phyloP scores from a whole-genome alignment of 2,329 filamentous ascomycete species.

The Apiospora hydei region DNA sequence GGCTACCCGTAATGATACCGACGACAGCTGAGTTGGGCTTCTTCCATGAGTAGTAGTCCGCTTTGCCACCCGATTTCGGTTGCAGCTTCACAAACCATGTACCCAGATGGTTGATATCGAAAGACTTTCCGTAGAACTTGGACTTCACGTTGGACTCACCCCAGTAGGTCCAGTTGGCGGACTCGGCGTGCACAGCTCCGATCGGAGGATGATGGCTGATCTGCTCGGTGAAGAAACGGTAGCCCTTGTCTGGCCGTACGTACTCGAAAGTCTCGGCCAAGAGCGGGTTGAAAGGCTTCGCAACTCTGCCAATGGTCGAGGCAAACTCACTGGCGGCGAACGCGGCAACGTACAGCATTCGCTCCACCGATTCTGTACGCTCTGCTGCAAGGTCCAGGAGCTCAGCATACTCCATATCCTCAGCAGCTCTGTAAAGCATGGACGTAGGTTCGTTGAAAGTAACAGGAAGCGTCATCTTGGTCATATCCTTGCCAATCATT shows the following conservation, averaged over 20 bases:
- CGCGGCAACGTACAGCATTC: constrained; percentile 91
- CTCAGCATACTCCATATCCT: constrained; percentile 98
- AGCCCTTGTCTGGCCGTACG: constrained; percentile 92
- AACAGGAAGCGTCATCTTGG: constrained; percentile 97
- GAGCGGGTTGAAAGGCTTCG: constrained; percentile 97
- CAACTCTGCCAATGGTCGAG: constrained; percentile 94
- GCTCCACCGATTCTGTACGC: constrained; percentile 84
- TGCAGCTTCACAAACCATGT: constrained; percentile 95
- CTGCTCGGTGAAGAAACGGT: constrained; percentile 98
- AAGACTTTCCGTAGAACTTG: constrained; percentile 97
- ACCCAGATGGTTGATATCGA: constrained; percentile 94
- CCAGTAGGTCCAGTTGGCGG: constrained; percentile 95
- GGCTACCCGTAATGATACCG: constrained; percentile 96
- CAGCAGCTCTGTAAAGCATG: constrained; percentile 89
- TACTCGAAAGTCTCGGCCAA: constrained; percentile 98
- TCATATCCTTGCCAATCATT: constrained; percentile 99
- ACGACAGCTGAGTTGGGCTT: constrained; percentile 98
- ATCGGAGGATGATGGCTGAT: constrained; percentile 97
- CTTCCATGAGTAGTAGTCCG: constrained; percentile 97
- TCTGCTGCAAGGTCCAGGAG: constrained; percentile 89
- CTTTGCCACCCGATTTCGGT: constrained; percentile 75
- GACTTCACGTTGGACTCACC: constrained; percentile 95
- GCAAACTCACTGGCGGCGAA: constrained; percentile 98
- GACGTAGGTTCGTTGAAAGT: constrained; percentile 99
- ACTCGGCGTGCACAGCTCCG: constrained; percentile 91